phyloP scores from a whole-genome alignment of 768 basidiomycete species.

The Dendrothele bispora region DNA sequence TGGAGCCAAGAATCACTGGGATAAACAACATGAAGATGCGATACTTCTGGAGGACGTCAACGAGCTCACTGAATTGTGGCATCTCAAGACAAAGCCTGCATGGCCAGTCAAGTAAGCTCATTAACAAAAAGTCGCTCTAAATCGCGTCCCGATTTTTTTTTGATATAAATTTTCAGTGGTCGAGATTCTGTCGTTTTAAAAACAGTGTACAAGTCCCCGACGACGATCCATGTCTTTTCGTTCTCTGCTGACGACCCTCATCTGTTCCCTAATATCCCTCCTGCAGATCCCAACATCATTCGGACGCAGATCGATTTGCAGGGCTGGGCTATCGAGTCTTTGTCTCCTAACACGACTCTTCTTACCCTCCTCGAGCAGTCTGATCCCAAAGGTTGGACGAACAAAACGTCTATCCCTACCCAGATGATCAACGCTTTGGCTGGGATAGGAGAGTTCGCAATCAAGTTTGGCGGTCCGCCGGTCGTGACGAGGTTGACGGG shows the following conservation, averaged over 20 bases:
- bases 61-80: conserved; percentile 91
- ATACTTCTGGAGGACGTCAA: conserved; percentile 85
- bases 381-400: conserved; percentile 96
- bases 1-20: conserved; percentile 83
- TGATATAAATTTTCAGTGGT: conserved; percentile 50
- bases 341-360: conserved; percentile 93
- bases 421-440: conserved; percentile 89
- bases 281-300: conserved; percentile 73
- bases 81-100: conserved; percentile 84
- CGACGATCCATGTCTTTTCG: conserved; percentile 91
- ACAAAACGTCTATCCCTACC: conserved; percentile 91
- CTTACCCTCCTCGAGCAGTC: conserved; percentile 95
- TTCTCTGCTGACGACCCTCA: conserved; percentile 91
- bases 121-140: background rate
- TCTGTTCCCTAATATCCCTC: conserved; percentile 75
- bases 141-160: conserved; percentile 7
- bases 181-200: conserved; percentile 89
- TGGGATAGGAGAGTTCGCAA: conserved; percentile 93
- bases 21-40: conserved; percentile 87
- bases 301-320: conserved; percentile 97
- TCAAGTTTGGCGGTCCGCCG: conserved; percentile 94
- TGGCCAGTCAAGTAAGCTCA: conserved; percentile 87
- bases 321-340: conserved; percentile 95
- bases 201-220: conserved; percentile 96
- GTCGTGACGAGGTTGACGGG: conserved; percentile 82